phyloP scores from a whole-genome alignment of 208 protist species.

The Sergeia podlipaevii region DNA sequence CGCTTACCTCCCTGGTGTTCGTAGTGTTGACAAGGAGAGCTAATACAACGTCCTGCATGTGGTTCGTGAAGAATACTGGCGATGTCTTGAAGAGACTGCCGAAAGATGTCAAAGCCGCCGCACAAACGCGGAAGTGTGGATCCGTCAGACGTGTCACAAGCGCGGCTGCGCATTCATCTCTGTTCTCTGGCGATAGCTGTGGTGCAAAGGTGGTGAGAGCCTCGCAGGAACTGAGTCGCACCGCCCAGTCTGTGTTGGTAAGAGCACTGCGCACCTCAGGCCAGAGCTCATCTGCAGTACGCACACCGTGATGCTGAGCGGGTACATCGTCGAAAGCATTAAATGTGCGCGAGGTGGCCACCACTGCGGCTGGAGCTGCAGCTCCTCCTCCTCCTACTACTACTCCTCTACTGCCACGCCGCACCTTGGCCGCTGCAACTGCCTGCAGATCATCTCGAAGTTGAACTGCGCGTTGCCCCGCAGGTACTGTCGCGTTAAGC shows the following conservation, averaged over 20 bases:
- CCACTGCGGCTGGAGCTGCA: too few species aligned
- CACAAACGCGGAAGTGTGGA: conserved; percentile 38
- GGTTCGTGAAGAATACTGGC: not conserved
- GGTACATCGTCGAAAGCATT: not conserved
- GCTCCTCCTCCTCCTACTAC: too few species aligned
- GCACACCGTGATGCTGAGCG: too few species aligned
- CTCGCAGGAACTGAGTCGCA: not conserved
- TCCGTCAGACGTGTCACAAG: conserved; percentile 38
- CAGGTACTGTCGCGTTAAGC: too few species aligned
- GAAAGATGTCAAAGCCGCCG: conserved; percentile 30
- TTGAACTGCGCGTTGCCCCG: not conserved
- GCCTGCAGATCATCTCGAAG: conserved; percentile 29
- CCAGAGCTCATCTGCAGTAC: too few species aligned
- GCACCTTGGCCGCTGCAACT: conserved; percentile 16
- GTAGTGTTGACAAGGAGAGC: conserved; percentile 5
- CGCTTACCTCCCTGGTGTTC: too few species aligned
- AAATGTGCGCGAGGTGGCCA: not conserved
- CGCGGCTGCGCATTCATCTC: conserved; percentile 11
- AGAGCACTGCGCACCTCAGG: conserved; percentile 18
- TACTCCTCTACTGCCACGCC: conserved; percentile 1
- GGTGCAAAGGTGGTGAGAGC: conserved; percentile 9
- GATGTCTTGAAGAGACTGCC: not conserved
- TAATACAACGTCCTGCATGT: conserved; percentile 13
- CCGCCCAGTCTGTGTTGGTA: conserved; percentile 33
- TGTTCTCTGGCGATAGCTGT: conserved; percentile 7